A percentile compares a stretch with the other conserved stretches of the same genome.
Conservation (phyloP, 2,329 filamentous ascomycete species). For the Metarhizium humberi region DNA sequence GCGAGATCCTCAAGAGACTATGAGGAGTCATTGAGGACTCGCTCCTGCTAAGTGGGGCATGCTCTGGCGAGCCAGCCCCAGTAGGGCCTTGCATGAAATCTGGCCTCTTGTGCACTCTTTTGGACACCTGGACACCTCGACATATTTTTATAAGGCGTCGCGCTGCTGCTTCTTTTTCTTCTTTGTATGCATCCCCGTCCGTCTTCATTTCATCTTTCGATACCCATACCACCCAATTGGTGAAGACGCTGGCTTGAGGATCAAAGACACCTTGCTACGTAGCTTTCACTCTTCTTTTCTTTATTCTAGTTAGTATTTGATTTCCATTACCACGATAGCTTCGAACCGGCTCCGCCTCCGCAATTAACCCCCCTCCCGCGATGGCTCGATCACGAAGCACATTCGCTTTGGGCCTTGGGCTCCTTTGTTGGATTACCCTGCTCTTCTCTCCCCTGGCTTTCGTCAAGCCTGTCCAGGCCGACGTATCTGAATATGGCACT, state of each 20-base stretch:
- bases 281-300: constrained; percentile 9
- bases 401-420: constrained; percentile 73
- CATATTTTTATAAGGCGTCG: constrained; percentile 28
- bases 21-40: not conserved
- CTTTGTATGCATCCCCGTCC: constrained; percentile 4
- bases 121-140: constrained; percentile 30
- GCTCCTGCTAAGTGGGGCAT: constrained; percentile 22
- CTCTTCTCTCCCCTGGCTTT: constrained; percentile 83
- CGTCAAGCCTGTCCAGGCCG: constrained; percentile 64
- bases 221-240: constrained; percentile 16
- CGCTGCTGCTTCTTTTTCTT: constrained; percentile 14
- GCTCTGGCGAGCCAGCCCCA: not conserved
- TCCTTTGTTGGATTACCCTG: constrained; percentile 84
- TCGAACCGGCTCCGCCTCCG: constrained; percentile 10
- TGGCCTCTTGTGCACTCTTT: constrained; percentile 34
- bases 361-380: constrained; percentile 15
- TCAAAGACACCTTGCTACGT: constrained; percentile 17
- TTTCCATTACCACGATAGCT: not conserved
- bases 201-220: constrained; percentile 13
- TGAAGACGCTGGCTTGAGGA: constrained; percentile 22
- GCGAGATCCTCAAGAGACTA: not conserved
- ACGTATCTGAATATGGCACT: constrained; percentile 70
- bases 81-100: constrained; percentile 29
- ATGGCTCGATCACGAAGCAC: constrained; percentile 55
- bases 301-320: constrained; percentile 8